phyloP scores from a whole-genome alignment of 2,329 filamentous ascomycete species.

The Aspergillus sp. region DNA sequence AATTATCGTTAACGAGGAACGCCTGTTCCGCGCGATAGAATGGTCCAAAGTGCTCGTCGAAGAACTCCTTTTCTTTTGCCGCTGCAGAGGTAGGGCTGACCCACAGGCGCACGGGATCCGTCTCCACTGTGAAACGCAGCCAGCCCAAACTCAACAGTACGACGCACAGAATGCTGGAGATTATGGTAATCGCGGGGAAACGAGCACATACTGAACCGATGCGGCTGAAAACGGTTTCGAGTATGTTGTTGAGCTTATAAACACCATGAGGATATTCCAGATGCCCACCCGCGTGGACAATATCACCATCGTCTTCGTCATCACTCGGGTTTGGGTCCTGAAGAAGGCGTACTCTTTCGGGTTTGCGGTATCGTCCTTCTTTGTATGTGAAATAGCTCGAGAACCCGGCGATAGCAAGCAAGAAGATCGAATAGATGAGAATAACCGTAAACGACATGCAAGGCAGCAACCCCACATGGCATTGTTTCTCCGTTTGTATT shows the following conservation, averaged over 20 bases:
- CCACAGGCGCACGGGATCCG: conserved; percentile 89
- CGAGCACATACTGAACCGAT: conserved; percentile 80
- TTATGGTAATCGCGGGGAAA: conserved; percentile 84
- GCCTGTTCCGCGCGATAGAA: conserved; percentile 94
- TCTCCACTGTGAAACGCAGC: conserved; percentile 87
- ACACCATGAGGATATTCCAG: conserved; percentile 77
- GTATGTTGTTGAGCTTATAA: conserved; percentile 82
- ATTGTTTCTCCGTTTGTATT: conserved; percentile 71
- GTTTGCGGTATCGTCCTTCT: conserved; percentile 73
- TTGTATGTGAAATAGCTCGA: conserved; percentile 77
- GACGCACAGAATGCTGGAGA: conserved; percentile 73
- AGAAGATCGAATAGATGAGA: conserved; percentile 76
- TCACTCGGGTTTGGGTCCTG: conserved; percentile 84
- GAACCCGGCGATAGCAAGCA: conserved; percentile 69
- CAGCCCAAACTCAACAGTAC: conserved; percentile 82
- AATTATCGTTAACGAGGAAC: conserved; percentile 89
- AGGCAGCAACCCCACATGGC: conserved; percentile 83
- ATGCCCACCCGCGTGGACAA: conserved; percentile 75
- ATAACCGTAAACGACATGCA: conserved; percentile 94
- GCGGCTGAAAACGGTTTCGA: conserved; percentile 77
- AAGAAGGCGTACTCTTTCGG: conserved; percentile 81
- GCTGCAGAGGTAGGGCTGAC: conserved; percentile 92
- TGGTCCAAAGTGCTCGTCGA: conserved; percentile 89
- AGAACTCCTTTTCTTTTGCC: conserved; percentile 90
- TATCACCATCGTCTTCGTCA: conserved; percentile 90